Conservation (phyloP, 78 protist species). For the Dictyostelium purpureum region DNA sequence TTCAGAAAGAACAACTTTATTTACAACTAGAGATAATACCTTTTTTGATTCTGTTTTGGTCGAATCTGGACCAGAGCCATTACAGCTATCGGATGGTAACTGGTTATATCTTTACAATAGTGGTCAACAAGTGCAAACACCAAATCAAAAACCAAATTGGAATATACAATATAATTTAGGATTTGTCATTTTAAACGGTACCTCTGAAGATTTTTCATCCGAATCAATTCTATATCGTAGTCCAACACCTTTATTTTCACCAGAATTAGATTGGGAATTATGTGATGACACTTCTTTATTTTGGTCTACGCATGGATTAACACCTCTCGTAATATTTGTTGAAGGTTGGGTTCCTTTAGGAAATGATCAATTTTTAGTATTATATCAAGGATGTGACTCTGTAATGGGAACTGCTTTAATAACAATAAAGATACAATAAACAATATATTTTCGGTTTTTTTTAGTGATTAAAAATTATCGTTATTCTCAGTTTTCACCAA, state of each 20-base stretch:
- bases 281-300: not conserved
- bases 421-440: not conserved
- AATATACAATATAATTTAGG: not conserved
- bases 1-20: not conserved
- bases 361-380: not conserved
- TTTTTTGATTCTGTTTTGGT: not conserved
- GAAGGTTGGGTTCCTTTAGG: not conserved
- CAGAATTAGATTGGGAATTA: not conserved
- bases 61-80: not conserved
- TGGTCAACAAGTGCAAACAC: not conserved
- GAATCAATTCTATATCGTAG: not conserved
- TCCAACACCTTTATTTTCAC: not conserved
- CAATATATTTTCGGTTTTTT: too few species aligned
- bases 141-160: constrained; percentile 11
- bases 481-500: too few species aligned
- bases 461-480: too few species aligned
- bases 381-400: not conserved
- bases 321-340: not conserved
- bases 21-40: not conserved
- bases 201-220: not conserved
- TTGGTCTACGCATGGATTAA: not conserved
- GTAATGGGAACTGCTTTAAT: not conserved
- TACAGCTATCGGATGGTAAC: not conserved
- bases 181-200: not conserved
- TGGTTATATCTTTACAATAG: constrained; percentile 1